Percentiles rank a stretch among this genome's conserved stretches.
These are phyloP conservation scores for Exophiala sp. DNA, from an alignment of 2,329 filamentous ascomycete genomes.

Conservation along the genomic window DNA sequence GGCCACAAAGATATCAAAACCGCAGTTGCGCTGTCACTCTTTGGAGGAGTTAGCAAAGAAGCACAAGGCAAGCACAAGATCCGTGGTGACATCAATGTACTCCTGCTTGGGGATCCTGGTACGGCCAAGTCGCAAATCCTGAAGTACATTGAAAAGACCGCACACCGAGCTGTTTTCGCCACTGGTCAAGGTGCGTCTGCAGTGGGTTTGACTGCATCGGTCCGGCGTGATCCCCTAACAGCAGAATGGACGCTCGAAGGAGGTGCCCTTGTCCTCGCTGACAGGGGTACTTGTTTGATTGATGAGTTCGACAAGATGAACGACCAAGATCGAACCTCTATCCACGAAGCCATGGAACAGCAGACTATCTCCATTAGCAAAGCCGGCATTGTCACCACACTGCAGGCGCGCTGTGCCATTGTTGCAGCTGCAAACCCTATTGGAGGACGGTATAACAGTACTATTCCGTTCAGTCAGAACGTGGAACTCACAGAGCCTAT, in stretches of 20 bases:
- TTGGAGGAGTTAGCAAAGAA: constrained; percentile 88
- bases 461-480: constrained; percentile 91
- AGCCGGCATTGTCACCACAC: constrained; percentile 93
- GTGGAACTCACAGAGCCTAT: constrained; percentile 97
- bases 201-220: constrained; percentile 94
- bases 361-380: constrained; percentile 99
- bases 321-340: constrained; percentile 94
- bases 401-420: constrained; percentile 93
- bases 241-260: constrained; percentile 97
- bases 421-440: constrained; percentile 96
- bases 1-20: constrained; percentile 97
- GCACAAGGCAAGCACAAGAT: constrained; percentile 87
- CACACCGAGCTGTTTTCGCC: constrained; percentile 93
- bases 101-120: constrained; percentile 92
- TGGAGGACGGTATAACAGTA: constrained; percentile 93
- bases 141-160: constrained; percentile 97
- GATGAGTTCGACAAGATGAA: constrained; percentile 99
- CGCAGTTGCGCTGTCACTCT: constrained; percentile 86
- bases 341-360: constrained; percentile 99
- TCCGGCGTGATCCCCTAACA: constrained; percentile 90
- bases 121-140: constrained; percentile 97
- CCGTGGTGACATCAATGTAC: constrained; percentile 95
- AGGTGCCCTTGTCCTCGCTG: constrained; percentile 88
- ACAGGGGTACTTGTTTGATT: constrained; percentile 91
- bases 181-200: constrained; percentile 96